Base-by-base conservation (phyloP, 495 filamentous ascomycete genomes). In the Echria macrotheca region DNA sequence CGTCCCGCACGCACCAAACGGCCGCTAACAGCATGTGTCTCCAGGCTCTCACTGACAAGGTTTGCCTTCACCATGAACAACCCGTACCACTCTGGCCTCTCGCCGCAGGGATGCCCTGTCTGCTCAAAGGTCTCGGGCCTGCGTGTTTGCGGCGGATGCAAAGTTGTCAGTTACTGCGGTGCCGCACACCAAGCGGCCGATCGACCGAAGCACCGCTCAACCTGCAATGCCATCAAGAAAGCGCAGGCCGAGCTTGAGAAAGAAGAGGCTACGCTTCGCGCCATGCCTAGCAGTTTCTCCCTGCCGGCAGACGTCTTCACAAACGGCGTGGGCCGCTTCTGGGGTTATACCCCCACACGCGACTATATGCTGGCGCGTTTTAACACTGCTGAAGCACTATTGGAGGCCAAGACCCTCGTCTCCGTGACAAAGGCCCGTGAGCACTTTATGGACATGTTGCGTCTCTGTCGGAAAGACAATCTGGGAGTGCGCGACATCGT, bases 91-190 rank as follows among this genome's bases (percentile, higher is more conserved):
- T n/a, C n/a, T n/a, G n/a, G n/a, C n/a, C n/a, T n/a, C n/a, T n/a
- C n/a, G n/a, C n/a, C n/a, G n/a, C n/a, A n/a, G n/a, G n/a, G n/a
- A n/a, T n/a, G n/a, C n/a, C n/a, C n/a, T n/a, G n/a, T n/a, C n/a
- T n/a, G n/a, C n/a, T n/a, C n/a, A n/a, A n/a, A n/a, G n/a, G n/a
- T n/a, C n/a, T n/a, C n/a, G n/a, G n/a, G n/a, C n/a, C n/a, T n/a
- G n/a, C n/a, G n/a, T n/a, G n/a, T n/a, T n/a, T n/a, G n/a, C n/a
- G n/a, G n/a, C n/a, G n/a, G n/a, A n/a, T n/a, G n/a, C n/a, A n/a
- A 31, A 31, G 63, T 68, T 4, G 53, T 69, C 22, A 41, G 49
- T 14, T 81, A 81, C 55, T 80, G 78, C 52, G 54, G 61, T 44
- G 49, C 52, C 11, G 68, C 63, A 6, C 75, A 78, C 53, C 73